A percentile compares a stretch with the other conserved stretches of the same genome.
Evolutionary conservation across 164 flowering plant genomes (phyloP).

Genomic region (Santalum album): DNA sequence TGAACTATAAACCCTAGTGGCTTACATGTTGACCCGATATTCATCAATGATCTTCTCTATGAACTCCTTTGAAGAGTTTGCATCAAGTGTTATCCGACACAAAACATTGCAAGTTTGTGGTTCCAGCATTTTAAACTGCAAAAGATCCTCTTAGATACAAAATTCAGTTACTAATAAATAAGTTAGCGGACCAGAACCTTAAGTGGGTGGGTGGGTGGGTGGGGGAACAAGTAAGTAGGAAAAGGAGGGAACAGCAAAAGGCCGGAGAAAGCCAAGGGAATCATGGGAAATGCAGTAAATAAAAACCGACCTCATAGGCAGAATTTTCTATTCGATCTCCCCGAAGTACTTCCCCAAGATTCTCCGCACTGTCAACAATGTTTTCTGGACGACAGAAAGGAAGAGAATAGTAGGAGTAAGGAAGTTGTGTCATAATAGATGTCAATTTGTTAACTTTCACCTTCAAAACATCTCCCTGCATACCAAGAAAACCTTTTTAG

Average conservation of each 20-base stretch:
- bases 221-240: too few relatives aligned
- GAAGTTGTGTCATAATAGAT: constrained; percentile 11
- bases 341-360: constrained; percentile 51
- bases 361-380: constrained; percentile 45
- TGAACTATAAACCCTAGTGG: background rate
- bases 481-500: background rate
- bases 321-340: constrained; percentile 55
- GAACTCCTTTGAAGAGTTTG: background rate
- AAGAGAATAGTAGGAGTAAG: constrained; percentile 40
- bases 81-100: background rate
- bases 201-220: too few relatives aligned
- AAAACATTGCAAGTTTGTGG: background rate
- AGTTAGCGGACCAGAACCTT: too few relatives aligned
- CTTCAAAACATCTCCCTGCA: constrained; percentile 27
- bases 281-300: too few relatives aligned
- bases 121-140: constrained; percentile 8
- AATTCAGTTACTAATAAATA: background rate
- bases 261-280: too few relatives aligned
- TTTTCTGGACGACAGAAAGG: constrained; percentile 26
- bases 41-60: constrained; percentile 8
- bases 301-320: constrained; percentile 27
- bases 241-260: too few relatives aligned
- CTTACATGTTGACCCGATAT: constrained; percentile 8
- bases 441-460: constrained; percentile 35
- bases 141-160: background rate